phyloP scores from a whole-genome alignment of 2,329 filamentous ascomycete genomes.

The Alternaria triticina region DNA sequence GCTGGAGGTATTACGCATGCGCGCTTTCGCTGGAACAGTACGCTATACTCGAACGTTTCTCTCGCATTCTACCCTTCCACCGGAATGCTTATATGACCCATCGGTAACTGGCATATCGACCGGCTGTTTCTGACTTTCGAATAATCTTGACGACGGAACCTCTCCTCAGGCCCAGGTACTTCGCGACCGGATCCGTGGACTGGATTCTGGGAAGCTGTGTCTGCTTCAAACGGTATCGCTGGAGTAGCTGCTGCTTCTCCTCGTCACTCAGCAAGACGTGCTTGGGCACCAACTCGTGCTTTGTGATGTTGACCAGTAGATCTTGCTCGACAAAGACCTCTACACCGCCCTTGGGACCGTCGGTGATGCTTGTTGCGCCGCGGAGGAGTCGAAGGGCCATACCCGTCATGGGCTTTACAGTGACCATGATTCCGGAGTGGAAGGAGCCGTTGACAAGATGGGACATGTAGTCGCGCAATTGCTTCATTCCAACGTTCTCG shows the following conservation, averaged over 20 bases:
- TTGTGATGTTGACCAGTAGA: conserved; percentile 95
- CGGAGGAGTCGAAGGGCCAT: conserved; percentile 63
- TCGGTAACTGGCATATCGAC: conserved; percentile 94
- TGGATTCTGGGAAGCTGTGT: conserved; percentile 94
- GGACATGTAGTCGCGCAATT: conserved; percentile 88
- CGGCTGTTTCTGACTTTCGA: conserved; percentile 90
- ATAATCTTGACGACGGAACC: conserved; percentile 99
- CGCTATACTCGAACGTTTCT: background rate
- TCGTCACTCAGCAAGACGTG: conserved; percentile 89
- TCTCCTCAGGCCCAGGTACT: conserved; percentile 86
- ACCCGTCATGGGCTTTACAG: conserved; percentile 79
- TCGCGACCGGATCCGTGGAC: conserved; percentile 87
- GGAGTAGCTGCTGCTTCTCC: conserved; percentile 84
- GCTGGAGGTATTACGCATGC: background rate
- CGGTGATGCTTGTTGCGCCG: conserved; percentile 34
- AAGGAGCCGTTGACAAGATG: conserved; percentile 80
- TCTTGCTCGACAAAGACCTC: conserved; percentile 97
- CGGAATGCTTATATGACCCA: conserved; percentile 58
- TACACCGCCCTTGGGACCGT: conserved; percentile 77
- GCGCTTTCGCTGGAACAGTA: background rate
- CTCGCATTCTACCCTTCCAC: background rate
- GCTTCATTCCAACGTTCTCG: conserved; percentile 82
- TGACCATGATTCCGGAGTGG: conserved; percentile 90
- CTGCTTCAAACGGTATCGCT: conserved; percentile 94
- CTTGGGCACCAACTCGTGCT: conserved; percentile 94